Percentiles rank a stretch among this genome's conserved stretches.
These are phyloP conservation scores for Byssothecium circinans DNA, from an alignment of 2,329 filamentous ascomycete genomes.

Conservation along the genomic window DNA sequence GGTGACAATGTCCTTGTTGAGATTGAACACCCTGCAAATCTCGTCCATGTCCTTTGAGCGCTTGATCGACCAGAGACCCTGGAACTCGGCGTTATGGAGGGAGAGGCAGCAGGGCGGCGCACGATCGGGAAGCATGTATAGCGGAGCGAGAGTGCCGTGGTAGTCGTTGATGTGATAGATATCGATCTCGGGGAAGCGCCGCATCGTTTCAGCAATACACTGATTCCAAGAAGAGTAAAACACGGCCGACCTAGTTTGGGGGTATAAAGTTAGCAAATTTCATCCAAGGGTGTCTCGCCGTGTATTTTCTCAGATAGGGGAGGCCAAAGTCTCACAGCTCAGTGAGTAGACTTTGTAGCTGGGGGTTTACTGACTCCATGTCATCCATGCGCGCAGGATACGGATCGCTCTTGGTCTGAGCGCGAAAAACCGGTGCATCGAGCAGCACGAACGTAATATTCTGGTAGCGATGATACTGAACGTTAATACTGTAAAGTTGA, in stretches of 20 bases:
- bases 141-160: slow-evolving; percentile 63
- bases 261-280: too few relatives aligned
- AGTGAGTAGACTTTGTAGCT: too few relatives aligned
- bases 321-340: too few relatives aligned
- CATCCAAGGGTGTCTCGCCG: too few relatives aligned
- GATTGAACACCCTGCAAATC: slow-evolving; percentile 66
- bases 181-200: slow-evolving; percentile 61
- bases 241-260: too few relatives aligned
- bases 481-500: slow-evolving; percentile 61
- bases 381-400: slow-evolving; percentile 72
- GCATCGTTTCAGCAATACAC: slow-evolving; percentile 66
- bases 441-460: slow-evolving; percentile 71
- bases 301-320: too few relatives aligned
- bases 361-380: too few relatives aligned
- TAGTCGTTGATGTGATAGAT: slow-evolving; percentile 69
- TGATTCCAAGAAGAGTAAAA: slow-evolving; percentile 73
- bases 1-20: slow-evolving; percentile 58
- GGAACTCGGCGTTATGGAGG: slow-evolving; percentile 70
- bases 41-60: slow-evolving; percentile 63
- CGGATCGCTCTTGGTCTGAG: slow-evolving; percentile 63
- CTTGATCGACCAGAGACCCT: slow-evolving; percentile 69
- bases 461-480: slow-evolving; percentile 64
- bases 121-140: slow-evolving; percentile 65
- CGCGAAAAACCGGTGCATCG: slow-evolving; percentile 67
- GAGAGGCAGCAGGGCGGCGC: slow-evolving; percentile 66